Base-by-base conservation (phyloP, 2,329 filamentous ascomycete species). In the Fusarium pseudocircinatum region DNA sequence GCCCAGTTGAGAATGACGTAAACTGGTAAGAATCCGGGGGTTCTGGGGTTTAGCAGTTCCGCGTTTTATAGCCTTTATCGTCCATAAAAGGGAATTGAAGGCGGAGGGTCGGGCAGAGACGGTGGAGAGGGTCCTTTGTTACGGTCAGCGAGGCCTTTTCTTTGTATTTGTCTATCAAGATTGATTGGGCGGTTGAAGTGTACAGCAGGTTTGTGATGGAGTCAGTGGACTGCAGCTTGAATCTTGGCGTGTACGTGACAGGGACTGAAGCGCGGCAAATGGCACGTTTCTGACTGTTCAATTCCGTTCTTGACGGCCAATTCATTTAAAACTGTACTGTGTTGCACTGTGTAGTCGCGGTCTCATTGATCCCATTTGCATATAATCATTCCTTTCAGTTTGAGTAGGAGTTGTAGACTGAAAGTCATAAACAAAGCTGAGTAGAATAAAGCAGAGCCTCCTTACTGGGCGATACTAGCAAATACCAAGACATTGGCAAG, bases 1-100 rank as follows among this genome's bases (percentile, higher is more conserved):
- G 65, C 63, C 24, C 12, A 46, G 37, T 46, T 16, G 32, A 49
- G 18, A 16, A 59, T 77, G 75, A 77, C 75, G 75, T 77, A 70
- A 77, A 52, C 10, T 9, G n/a, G 15, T 40, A 43, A 60, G 36
- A 44, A 44, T 50, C 57, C 42, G 66, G 66, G 66, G 47, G 40
- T 52, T 28, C 46, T 52, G 56, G 58, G 60, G 47, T 67, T 61
- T 24, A 72, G 50, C 34, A 28, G 46, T 28, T 54, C 30, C 18
- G 60, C 44, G 47, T 57, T 26, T 24, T 18, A 40, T 30, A 59
- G 24, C n/a, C 18, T 11, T 46, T 46, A 16, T 43, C 43, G 47
- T 42, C 63, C 54, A 43, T 42, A 56, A 54, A 58, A 39, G 50
- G 52, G 49, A 60, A 52, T 24, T 26, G 43, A 52, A 49, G 67